phyloP scores from a whole-genome alignment of 768 basidiomycete species.

The Cystoderma amianthinum region DNA sequence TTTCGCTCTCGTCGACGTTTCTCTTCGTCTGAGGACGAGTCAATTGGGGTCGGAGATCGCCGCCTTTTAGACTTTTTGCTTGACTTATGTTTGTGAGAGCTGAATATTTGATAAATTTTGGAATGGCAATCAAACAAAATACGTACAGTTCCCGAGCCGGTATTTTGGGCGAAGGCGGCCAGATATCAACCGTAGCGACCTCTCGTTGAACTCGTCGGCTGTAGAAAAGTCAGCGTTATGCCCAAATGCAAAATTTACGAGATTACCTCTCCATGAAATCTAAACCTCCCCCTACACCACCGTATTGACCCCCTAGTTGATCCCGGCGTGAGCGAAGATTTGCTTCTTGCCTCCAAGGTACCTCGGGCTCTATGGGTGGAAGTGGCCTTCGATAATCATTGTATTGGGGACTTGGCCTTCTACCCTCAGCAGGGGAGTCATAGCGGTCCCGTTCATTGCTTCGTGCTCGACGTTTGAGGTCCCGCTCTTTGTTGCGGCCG shows the following conservation, averaged over 20 bases:
- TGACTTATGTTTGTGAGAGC: slow-evolving; percentile 51
- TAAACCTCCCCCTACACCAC: slow-evolving; percentile 20
- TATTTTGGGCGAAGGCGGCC: slow-evolving; percentile 78
- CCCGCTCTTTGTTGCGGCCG: slow-evolving; percentile 13
- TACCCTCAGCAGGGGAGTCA: slow-evolving; percentile 6
- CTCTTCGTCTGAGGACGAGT: slow-evolving; percentile 50
- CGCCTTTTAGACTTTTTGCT: slow-evolving; percentile 56
- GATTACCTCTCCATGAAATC: slow-evolving; percentile 70
- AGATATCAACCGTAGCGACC: slow-evolving; percentile 49
- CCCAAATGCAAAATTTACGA: not conserved
- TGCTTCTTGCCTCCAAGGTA: slow-evolving; percentile 40
- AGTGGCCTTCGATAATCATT: slow-evolving; percentile 45
- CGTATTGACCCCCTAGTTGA: slow-evolving; percentile 21
- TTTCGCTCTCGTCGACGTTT: slow-evolving; percentile 51
- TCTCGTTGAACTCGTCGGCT: slow-evolving; percentile 73
- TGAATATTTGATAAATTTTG: slow-evolving; percentile 15
- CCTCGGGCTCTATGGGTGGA: slow-evolving; percentile 26
- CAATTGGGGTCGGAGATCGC: slow-evolving; percentile 42
- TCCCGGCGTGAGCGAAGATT: slow-evolving; percentile 39
- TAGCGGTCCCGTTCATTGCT: slow-evolving; percentile 11
- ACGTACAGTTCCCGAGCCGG: slow-evolving; percentile 53
- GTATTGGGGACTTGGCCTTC: slow-evolving; percentile 53
- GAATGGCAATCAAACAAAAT: not conserved
- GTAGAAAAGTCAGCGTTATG: slow-evolving; percentile 4
- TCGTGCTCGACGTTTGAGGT: slow-evolving; percentile 12